Evolutionary conservation across 495 filamentous ascomycete genomes (phyloP).

Genomic region (Lindgomyces ingoldianus): DNA sequence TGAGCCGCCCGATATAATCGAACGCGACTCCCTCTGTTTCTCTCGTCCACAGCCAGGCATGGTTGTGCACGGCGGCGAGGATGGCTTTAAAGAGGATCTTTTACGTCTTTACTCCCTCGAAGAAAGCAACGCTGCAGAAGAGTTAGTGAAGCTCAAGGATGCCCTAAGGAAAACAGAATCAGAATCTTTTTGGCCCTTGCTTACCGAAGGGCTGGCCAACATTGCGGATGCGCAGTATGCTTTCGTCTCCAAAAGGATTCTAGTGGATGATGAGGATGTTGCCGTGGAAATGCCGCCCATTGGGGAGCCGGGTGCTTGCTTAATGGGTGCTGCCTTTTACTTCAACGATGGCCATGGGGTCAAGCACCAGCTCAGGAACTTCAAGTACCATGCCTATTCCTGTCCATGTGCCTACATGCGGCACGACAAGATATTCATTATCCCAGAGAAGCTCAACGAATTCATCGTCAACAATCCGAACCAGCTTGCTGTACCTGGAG

Average conservation of each 20-base stretch:
- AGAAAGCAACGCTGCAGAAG: conserved; percentile 65
- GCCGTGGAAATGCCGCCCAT: conserved; percentile 61
- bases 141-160: conserved; percentile 63
- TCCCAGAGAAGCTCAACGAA: conserved; percentile 63
- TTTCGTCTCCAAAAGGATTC: conserved; percentile 68
- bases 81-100: conserved; percentile 53
- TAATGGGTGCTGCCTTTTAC: conserved; percentile 70
- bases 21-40: conserved; percentile 38
- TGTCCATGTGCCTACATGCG: conserved; percentile 70
- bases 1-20: conserved; percentile 36
- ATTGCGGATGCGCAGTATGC: conserved; percentile 69
- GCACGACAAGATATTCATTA: conserved; percentile 72
- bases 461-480: conserved; percentile 64
- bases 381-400: conserved; percentile 65
- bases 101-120: conserved; percentile 51
- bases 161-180: conserved; percentile 56
- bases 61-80: conserved; percentile 51
- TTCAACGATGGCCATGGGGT: conserved; percentile 62
- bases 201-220: conserved; percentile 67
- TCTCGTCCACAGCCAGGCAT: conserved; percentile 35
- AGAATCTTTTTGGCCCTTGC: conserved; percentile 65
- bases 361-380: conserved; percentile 57
- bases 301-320: conserved; percentile 60
- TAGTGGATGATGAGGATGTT: conserved; percentile 58
- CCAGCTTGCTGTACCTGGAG: conserved; percentile 59